Conservation (phyloP, 306 rosid species). For the Pterocarpus santalinus region DNA sequence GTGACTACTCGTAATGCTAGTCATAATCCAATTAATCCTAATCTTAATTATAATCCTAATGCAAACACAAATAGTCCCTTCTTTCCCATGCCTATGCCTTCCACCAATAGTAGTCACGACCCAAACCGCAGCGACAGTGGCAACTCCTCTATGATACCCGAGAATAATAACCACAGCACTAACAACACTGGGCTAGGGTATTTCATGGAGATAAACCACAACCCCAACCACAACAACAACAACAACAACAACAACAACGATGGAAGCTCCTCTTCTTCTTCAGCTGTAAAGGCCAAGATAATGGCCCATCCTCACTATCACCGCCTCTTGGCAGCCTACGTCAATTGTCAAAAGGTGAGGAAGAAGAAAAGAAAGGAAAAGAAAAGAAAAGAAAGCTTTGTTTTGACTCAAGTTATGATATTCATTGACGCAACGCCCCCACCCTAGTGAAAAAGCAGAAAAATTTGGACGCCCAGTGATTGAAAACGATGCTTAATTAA, state of each 20-base stretch:
- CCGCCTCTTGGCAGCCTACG: slow-evolving; percentile 79
- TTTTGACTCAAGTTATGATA: slow-evolving; percentile 23
- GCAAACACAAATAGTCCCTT: slow-evolving; percentile 47
- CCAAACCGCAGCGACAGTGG: slow-evolving; percentile 38
- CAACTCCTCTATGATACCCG: slow-evolving; percentile 41
- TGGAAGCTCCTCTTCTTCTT: slow-evolving; percentile 43
- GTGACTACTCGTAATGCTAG: slow-evolving; percentile 45
- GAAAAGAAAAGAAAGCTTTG: neutral
- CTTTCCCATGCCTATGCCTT: slow-evolving; percentile 47
- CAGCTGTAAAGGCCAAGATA: slow-evolving; percentile 76
- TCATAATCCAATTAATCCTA: slow-evolving; percentile 28
- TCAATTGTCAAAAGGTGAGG: slow-evolving; percentile 86
- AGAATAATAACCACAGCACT: slow-evolving; percentile 26
- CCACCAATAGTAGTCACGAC: slow-evolving; percentile 35
- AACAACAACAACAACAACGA: slow-evolving; percentile 33
- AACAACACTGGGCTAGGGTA: slow-evolving; percentile 44
- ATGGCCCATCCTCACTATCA: slow-evolving; percentile 96
- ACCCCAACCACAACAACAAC: neutral
- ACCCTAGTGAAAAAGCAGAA: too few species aligned
- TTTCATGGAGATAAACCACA: slow-evolving; percentile 61
- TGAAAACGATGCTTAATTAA: slow-evolving; percentile 31
- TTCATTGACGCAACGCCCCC: slow-evolving; percentile 25
- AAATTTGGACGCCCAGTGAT: slow-evolving; percentile 5
- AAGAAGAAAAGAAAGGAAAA: neutral
- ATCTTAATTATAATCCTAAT: slow-evolving; percentile 27